A percentile compares a stretch with the other conserved stretches of the same genome.
These are phyloP conservation scores for Scheffersomyces ergatensis DNA, from an alignment of 805 yeast genomes.

Conservation along the genomic window DNA sequence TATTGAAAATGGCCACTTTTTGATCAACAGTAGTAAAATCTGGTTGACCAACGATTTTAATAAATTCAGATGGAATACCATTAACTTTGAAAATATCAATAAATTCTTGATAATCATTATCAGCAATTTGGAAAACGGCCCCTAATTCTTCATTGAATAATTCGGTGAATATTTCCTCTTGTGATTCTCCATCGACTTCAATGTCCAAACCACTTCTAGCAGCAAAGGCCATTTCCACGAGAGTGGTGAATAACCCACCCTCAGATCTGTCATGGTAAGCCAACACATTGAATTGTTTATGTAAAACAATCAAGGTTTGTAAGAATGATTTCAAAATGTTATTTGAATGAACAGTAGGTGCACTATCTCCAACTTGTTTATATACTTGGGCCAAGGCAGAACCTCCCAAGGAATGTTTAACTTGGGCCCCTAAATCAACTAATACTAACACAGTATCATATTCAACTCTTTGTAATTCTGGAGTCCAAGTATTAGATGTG, in stretches of 20 bases:
- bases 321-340: conserved; percentile 65
- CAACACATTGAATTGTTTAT: conserved; percentile 60
- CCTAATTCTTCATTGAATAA: conserved; percentile 94
- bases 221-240: conserved; percentile 96
- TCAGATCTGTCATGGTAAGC: conserved; percentile 96
- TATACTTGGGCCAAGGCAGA: conserved; percentile 94
- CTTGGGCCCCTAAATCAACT: conserved; percentile 71
- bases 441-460: conserved; percentile 67
- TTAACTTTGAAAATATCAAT: conserved; percentile 50
- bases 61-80: conserved; percentile 53
- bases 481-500: conserved; percentile 94
- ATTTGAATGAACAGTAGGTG: conserved; percentile 80
- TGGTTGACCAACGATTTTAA: conserved; percentile 72
- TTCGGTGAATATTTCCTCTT: conserved; percentile 47
- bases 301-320: conserved; percentile 67
- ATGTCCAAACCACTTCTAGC: conserved; percentile 82
- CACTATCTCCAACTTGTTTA: conserved; percentile 76
- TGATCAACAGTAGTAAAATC: conserved; percentile 46
- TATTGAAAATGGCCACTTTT: conserved; percentile 48
- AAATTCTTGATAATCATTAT: conserved; percentile 54
- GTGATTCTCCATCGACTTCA: conserved; percentile 29
- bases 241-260: conserved; percentile 88
- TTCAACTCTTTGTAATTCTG: conserved; percentile 58
- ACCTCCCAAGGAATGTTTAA: conserved; percentile 69
- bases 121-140: conserved; percentile 85